Percentiles rank a stretch among this genome's conserved stretches.
These are phyloP conservation scores for Eutrema yunnanense DNA, from an alignment of 345 rosid genomes.

Conservation along the genomic window DNA sequence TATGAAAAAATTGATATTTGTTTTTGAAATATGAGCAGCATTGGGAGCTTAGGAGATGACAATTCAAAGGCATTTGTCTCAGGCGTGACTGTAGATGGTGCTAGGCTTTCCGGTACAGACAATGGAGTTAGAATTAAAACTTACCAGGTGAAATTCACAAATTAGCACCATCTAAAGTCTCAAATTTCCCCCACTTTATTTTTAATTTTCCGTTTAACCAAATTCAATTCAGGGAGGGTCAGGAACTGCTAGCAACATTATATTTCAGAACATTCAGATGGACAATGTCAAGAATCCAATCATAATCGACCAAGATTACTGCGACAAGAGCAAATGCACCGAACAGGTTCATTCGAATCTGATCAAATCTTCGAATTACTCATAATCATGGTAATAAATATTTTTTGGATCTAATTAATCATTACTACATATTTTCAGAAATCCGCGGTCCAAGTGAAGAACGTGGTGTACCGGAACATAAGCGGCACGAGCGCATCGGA, in stretches of 20 bases:
- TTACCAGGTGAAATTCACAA: slow-evolving; percentile 51
- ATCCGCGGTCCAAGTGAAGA: slow-evolving; percentile 64
- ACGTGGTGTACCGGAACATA: slow-evolving; percentile 66
- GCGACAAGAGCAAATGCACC: slow-evolving; percentile 68
- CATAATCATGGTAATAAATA: not conserved
- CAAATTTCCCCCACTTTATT: not conserved
- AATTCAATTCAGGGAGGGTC: slow-evolving; percentile 64
- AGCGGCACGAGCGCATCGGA: slow-evolving; percentile 61
- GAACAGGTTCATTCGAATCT: slow-evolving; percentile 37
- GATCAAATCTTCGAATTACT: not conserved
- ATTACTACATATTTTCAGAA: slow-evolving; percentile 30
- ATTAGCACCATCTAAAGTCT: not conserved
- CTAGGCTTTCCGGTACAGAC: slow-evolving; percentile 52
- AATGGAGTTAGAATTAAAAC: slow-evolving; percentile 94
- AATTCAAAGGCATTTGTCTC: slow-evolving; percentile 59
- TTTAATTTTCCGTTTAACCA: not conserved
- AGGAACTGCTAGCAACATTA: slow-evolving; percentile 66
- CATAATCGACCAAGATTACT: slow-evolving; percentile 74
- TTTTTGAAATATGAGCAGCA: slow-evolving; percentile 33
- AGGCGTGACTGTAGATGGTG: slow-evolving; percentile 57
- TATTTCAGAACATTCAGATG: slow-evolving; percentile 69
- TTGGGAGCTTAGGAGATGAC: slow-evolving; percentile 69
- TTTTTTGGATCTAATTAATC: slow-evolving; percentile 3
- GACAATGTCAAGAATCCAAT: slow-evolving; percentile 69
- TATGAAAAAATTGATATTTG: not conserved